Evolutionary conservation across 345 rosid species (phyloP), one percentile per base, ranked within the genome.

Genomic region (Physaria fendleri): DNA sequence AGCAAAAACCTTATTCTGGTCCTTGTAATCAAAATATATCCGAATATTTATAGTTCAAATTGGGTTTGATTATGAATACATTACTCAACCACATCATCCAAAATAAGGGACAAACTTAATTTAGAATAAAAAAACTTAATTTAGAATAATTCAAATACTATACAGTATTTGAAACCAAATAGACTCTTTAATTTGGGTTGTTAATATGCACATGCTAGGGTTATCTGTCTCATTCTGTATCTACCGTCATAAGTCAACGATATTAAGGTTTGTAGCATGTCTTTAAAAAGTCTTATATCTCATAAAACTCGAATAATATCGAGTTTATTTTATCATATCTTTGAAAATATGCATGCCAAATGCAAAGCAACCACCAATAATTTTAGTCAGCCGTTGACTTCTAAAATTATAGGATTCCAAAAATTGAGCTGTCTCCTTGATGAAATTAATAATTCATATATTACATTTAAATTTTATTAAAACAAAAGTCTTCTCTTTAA

Each of bases 301-400:
- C n/a, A 3, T 8, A 11, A 39, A 40, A 41, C 24, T 41, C 6
- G 5, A 46, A 9, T 34, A 10, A 22, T 10, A 16, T 15, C 7
- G 37, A 49, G 35, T 29, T 23, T 23, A 6, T 21, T 47, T 20
- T 42, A 43, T 43, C 20, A 9, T 59, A 41, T 44, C n/a, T 17
- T 2, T 22, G 24, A 22, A 41, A 20, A 41, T 41, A 9, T 41
- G n/a, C 52, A 14, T 47, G 56, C 29, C 56, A 48, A n/a, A n/a
- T n/a, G n/a, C n/a, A n/a, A 24, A 8, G 64, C 43, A 33, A 59
- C 43, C 17, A 45, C 33, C 24, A 49, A 37, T 62, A 7, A 49
- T 37, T 62, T 44, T 33, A 1, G 44, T 24, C 16, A 12, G 55
- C 35, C 24, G 33, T 47, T 33, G 43, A 21, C 13, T 60, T 49